Base-by-base conservation (phyloP, 1,284 basidiomycete genomes). In the Fomitiporia mediterranea region DNA sequence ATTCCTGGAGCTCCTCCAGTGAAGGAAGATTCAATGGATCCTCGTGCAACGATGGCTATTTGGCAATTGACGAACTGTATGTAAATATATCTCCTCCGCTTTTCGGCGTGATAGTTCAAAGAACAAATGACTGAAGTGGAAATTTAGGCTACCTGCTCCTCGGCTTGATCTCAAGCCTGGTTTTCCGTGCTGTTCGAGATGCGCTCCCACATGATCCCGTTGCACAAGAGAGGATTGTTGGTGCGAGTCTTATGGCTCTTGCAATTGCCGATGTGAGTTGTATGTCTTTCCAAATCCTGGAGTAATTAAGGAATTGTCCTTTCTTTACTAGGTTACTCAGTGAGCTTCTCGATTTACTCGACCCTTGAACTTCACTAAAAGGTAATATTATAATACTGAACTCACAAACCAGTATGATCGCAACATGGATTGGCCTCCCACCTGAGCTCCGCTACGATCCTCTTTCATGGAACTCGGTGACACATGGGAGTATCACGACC, bases 31-130 rank as follows among this genome's bases (percentile, higher is more conserved):
- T 58, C 69, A 6, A 61, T 81, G 53, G 81, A 86, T 55, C 63
- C 73, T 25, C 73, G 82, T 17, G 78, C 82, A 2, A 70, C 71
- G n/a, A 86, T 88, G 79, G 81, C 80, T 15, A 75, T 89, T 53
- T 82, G 80, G 77, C 88, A 91, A 65, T 72, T 90, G 6, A 81
- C 76, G 27, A 89, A 86, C 62, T 86, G 88, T 86, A 60, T 40
- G 76, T 68, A 30, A 47, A 51, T 19, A 39, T 23, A 6, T 34
- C 27, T n/a, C n/a, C n/a, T n/a, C n/a, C n/a, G n/a, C n/a, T n/a
- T n/a, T n/a, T 37, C 47, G 6, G n/a, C 25, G 8, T 35, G 32
- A 9, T 17, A 17, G 2, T 35, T 6, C 1, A 30, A 46, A 8
- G 23, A 4, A 25, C 6, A 30, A 30, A 28, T 4, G 27, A 28